phyloP scores from a whole-genome alignment of 1,139 yeast species.

The Wickerhamomyces sp. region DNA sequence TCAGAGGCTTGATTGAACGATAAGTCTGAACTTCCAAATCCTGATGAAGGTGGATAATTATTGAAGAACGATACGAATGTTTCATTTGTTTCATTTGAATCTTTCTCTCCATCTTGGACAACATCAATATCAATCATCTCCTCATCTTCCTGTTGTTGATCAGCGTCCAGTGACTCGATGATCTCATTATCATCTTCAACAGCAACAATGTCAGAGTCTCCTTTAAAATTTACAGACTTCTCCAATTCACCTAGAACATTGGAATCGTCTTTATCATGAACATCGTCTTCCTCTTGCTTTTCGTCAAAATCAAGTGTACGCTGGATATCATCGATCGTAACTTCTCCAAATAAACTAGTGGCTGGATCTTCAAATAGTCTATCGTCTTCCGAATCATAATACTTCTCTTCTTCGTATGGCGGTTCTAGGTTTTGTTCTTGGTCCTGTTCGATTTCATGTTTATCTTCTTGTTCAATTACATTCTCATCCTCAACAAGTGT shows the following conservation, averaged over 20 bases:
- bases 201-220: too few species aligned
- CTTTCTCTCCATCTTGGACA: too few species aligned
- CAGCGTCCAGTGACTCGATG: too few species aligned
- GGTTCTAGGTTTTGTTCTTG: background rate
- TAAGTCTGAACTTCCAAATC: background rate
- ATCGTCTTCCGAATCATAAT: slow-evolving; percentile 20
- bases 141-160: background rate
- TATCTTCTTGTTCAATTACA: background rate
- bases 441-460: background rate
- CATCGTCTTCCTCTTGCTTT: slow-evolving; percentile 3
- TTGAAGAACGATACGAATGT: slow-evolving; percentile 17
- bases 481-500: too few species aligned
- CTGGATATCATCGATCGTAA: slow-evolving; percentile 9
- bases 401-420: slow-evolving; percentile 13
- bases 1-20: slow-evolving; percentile 14
- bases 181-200: too few species aligned
- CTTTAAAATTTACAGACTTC: too few species aligned
- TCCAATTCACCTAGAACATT: slow-evolving; percentile 1
- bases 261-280: slow-evolving; percentile 3
- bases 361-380: slow-evolving; percentile 20
- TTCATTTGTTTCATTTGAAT: background rate
- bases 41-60: background rate
- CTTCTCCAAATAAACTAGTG: slow-evolving; percentile 19
- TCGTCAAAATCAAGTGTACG: slow-evolving; percentile 2
- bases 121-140: background rate